Percentiles rank a stretch among this genome's conserved stretches.
These are phyloP conservation scores for Xylaria telfairii DNA, from an alignment of 495 filamentous ascomycete species.

Conservation along the genomic window DNA sequence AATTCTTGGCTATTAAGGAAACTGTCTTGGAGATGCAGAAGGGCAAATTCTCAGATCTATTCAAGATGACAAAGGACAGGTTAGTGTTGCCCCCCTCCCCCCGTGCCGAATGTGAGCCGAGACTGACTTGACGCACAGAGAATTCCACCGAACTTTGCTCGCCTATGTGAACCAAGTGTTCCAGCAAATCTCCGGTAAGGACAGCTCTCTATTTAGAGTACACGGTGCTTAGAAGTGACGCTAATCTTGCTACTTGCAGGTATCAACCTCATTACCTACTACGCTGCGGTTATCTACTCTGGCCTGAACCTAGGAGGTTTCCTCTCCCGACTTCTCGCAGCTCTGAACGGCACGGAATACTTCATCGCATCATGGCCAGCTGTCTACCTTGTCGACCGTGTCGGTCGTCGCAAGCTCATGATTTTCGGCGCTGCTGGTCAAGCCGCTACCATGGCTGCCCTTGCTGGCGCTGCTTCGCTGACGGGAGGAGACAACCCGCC, in stretches of 20 bases:
- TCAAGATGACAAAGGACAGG: constrained; percentile 71
- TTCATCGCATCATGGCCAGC: constrained; percentile 75
- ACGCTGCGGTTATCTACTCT: constrained; percentile 70
- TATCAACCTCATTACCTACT: constrained; percentile 80
- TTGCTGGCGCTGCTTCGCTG: constrained; percentile 55
- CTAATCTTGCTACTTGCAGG: constrained; percentile 34
- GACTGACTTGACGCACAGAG: constrained; percentile 45
- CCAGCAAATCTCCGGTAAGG: constrained; percentile 69
- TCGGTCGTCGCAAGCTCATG: constrained; percentile 73
- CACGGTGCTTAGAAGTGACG: neutral
- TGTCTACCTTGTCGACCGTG: constrained; percentile 66
- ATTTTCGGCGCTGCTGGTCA: constrained; percentile 74
- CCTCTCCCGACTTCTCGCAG: constrained; percentile 70
- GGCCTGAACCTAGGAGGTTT: constrained; percentile 56
- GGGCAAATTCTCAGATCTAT: constrained; percentile 69
- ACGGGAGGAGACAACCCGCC: constrained; percentile 32
- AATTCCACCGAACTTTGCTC: constrained; percentile 74
- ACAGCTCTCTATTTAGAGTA: neutral
- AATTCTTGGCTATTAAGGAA: constrained; percentile 76
- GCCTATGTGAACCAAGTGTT: constrained; percentile 81
- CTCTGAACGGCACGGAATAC: constrained; percentile 76
- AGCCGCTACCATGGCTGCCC: constrained; percentile 70
- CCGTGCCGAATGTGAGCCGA: neutral
- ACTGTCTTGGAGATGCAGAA: constrained; percentile 74
- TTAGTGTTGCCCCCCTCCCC: constrained; percentile 15